Evolutionary conservation across 306 rosid genomes (phyloP), one percentile per base, ranked within the genome.

Genomic region (Hippophae gyantsensis): DNA sequence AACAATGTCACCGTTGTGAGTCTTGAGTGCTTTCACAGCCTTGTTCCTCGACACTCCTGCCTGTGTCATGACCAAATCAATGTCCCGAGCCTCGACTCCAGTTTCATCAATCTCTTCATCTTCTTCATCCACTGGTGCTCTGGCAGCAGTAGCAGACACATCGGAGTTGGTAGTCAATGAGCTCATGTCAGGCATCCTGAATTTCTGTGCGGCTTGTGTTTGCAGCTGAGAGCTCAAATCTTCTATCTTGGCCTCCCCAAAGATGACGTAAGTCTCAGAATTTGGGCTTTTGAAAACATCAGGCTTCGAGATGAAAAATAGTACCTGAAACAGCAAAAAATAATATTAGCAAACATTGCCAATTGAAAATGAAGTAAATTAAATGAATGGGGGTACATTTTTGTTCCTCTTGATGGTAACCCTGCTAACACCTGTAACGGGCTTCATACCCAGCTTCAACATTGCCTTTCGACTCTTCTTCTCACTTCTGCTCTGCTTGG

Each of bases 401-500:
- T 88, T 88, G 27, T 90, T 81, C 72, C 94, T 88, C 67, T 88
- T 88, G 76, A 88, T 85, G 65, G 96, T 88, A 56, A 93, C 95
- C 56, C 99, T 75, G 67, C 90, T 84, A 63, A 93, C 95, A 49
- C 99, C 95, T 0, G 90, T 79, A 42, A 88, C 87, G 10, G 95
- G 90, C 67, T 84, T 86, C 81, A 93, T 76, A 18, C 99, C 99
- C 9, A 93, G 82, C 82, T 93, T 88, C 86, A 93, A 49, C 97
- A 93, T 86, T 13, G 97, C 99, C 70, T 93, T 93, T 56, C 97
- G 82, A 62, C 99, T 93, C 82, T 93, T 93, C 80, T 93, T 93
- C 79, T 93, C 99, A 10, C 97, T 93, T 74, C 97, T 76, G 88
- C 95, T 88, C 77, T 93, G 99, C 74, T 93, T 93, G 38, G 97